Evolutionary conservation across 176 grass and related monocot genomes (phyloP).

Genomic region (barley (Hordeum vulgare)): DNA sequence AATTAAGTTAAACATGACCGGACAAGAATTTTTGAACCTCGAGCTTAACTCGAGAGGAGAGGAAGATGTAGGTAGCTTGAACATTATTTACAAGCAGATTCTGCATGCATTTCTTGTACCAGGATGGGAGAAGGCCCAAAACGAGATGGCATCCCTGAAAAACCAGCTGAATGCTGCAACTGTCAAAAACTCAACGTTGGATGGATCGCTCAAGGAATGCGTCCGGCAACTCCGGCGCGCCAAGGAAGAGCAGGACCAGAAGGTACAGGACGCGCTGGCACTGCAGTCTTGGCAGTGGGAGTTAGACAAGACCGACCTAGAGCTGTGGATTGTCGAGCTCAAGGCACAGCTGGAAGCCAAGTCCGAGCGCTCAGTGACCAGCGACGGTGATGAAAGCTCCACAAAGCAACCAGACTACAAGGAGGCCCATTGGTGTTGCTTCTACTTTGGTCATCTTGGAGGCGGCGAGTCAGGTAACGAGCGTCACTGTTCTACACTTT

Average conservation of each 20-base stretch:
- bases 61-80: too few species aligned
- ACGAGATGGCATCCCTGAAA: conserved; percentile 61
- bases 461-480: too few species aligned
- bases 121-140: conserved; percentile 95
- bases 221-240: conserved; percentile 65
- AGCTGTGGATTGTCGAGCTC: conserved; percentile 56
- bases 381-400: conserved; percentile 23
- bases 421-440: too few species aligned
- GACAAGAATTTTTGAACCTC: background rate
- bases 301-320: conserved; percentile 55
- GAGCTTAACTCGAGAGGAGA: background rate
- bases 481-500: too few species aligned
- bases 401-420: too few species aligned
- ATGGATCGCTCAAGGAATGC: conserved; percentile 89
- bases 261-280: conserved; percentile 43
- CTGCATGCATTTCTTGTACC: background rate
- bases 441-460: too few species aligned
- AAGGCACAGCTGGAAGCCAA: conserved; percentile 72
- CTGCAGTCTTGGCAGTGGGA: conserved; percentile 57
- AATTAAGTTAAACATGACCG: background rate
- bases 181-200: conserved; percentile 46
- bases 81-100: background rate
- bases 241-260: conserved; percentile 60
- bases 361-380: conserved; percentile 29
- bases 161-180: conserved; percentile 50